Evolutionary conservation across 1,284 basidiomycete species (phyloP), one percentile per base, ranked within the genome.

Genomic region (Hemileia vastatrix): DNA sequence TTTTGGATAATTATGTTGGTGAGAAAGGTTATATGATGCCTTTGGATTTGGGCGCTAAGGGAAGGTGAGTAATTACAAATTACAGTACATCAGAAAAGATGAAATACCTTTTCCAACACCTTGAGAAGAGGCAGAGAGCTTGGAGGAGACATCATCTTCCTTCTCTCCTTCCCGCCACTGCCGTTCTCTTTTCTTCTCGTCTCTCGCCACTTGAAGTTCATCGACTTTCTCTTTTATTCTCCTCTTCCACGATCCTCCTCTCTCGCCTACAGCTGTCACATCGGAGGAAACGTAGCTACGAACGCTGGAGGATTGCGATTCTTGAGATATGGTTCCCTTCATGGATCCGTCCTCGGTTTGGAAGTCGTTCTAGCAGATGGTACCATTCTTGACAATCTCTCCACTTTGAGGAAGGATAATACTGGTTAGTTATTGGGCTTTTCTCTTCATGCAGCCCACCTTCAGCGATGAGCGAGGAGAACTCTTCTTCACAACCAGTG

Each of bases 241-340:
- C n/a, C n/a, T n/a, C n/a, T n/a, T n/a, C n/a, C n/a, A n/a, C n/a
- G n/a, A n/a, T n/a, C n/a, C n/a, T n/a, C n/a, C n/a, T n/a, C n/a
- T n/a, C n/a, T n/a, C n/a, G n/a, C n/a, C n/a, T n/a, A n/a, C 40
- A 90, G 88, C 70, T 99, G 95, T 78, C 94, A 97, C 72, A 95
- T 99, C 68, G 95, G 95, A 58, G 95, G 95, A 40, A 98, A 98
- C 75, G 83, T 98, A 32, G 86, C 95, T 0, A 98, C 95, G 9
- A 99, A 99, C 74, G 95, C 95, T 32, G 95, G 95, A 45, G 95
- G 95, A 23, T 82, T 99, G 6, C 85, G 95, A 1, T 82, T 98
- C 51, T 79, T 99, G 51, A 84, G 95, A 32, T 99, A 98, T 74
- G 95, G 95, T 45, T 93, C 90, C 50, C 80, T 99, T 5, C 95